A percentile compares a stretch with the other conserved stretches of the same genome.
phyloP scores from a whole-genome alignment of 2,329 filamentous ascomycete species.

The Alternaria gansuensis region DNA sequence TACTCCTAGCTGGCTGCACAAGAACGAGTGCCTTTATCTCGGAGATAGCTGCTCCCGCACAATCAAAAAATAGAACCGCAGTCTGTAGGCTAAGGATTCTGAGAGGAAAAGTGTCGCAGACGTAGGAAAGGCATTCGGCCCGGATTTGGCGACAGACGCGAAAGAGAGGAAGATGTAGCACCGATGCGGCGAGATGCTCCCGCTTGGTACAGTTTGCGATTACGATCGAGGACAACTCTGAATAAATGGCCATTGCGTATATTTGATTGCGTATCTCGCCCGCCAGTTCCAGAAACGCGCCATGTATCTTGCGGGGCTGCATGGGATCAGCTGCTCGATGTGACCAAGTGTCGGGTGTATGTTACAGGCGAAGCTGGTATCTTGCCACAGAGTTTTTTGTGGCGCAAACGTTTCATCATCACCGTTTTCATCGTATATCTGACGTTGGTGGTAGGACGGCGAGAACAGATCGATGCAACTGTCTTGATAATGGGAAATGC shows the following conservation, averaged over 20 bases:
- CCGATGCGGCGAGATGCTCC: conserved; percentile 20
- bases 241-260: conserved; percentile 28
- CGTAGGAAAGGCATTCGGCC: conserved; percentile 32
- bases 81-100: conserved; percentile 18
- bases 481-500: background rate
- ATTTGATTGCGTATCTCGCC: conserved; percentile 39
- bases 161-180: conserved; percentile 30
- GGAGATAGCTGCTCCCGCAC: conserved; percentile 2
- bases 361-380: conserved; percentile 1
- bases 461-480: background rate
- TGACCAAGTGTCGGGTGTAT: background rate
- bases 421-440: background rate
- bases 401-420: conserved; percentile 3
- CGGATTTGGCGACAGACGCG: conserved; percentile 33
- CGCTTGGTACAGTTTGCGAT: conserved; percentile 13
- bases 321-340: conserved; percentile 1
- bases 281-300: conserved; percentile 29
- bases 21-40: conserved; percentile 15
- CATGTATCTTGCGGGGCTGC: background rate
- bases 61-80: conserved; percentile 21
- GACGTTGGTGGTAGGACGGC: background rate
- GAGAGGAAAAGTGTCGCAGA: conserved; percentile 27
- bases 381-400: background rate
- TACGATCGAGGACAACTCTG: conserved; percentile 7
- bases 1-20: background rate